Percentiles rank a stretch among this genome's conserved stretches.
Evolutionary conservation across 106 monocot species (phyloP).

Genomic region (Acorus gramineus): DNA sequence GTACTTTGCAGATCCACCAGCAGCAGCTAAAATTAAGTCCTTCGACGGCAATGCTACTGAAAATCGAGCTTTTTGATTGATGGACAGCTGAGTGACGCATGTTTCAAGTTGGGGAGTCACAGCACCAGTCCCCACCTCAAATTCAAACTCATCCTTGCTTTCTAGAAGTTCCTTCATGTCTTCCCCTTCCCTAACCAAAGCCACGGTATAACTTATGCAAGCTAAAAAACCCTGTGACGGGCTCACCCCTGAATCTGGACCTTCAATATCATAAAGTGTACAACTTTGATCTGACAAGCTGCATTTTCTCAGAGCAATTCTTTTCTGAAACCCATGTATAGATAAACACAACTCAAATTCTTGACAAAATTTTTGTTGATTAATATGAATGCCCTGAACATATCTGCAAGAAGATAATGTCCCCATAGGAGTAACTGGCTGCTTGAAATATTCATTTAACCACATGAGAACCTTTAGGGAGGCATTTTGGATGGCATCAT

Average conservation of each 20-base stretch:
- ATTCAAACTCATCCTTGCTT: constrained; percentile 77
- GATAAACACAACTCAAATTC: constrained; percentile 36
- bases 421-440: constrained; percentile 27
- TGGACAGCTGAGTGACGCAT: constrained; percentile 53
- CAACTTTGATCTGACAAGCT: constrained; percentile 3
- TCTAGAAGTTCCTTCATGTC: constrained; percentile 32
- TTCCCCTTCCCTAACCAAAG: constrained; percentile 32
- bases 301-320: constrained; percentile 2
- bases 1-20: constrained; percentile 30
- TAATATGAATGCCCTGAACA: constrained; percentile 20
- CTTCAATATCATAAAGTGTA: constrained; percentile 25
- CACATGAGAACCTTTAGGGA: constrained; percentile 61
- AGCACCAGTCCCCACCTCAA: constrained; percentile 75
- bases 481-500: constrained; percentile 73
- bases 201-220: constrained; percentile 54
- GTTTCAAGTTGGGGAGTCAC: constrained; percentile 65
- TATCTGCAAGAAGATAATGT: constrained; percentile 24
- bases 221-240: constrained; percentile 59
- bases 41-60: constrained; percentile 36
- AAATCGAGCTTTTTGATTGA: constrained; percentile 68
- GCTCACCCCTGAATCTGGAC: constrained; percentile 51
- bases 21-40: constrained; percentile 63
- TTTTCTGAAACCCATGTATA: constrained; percentile 14
- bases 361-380: constrained; percentile 20
- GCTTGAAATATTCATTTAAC: constrained; percentile 48